Percentiles rank a stretch among this genome's conserved stretches.
Evolutionary conservation across 1,139 yeast species (phyloP).

Genomic region (Komagataea norvegica): DNA sequence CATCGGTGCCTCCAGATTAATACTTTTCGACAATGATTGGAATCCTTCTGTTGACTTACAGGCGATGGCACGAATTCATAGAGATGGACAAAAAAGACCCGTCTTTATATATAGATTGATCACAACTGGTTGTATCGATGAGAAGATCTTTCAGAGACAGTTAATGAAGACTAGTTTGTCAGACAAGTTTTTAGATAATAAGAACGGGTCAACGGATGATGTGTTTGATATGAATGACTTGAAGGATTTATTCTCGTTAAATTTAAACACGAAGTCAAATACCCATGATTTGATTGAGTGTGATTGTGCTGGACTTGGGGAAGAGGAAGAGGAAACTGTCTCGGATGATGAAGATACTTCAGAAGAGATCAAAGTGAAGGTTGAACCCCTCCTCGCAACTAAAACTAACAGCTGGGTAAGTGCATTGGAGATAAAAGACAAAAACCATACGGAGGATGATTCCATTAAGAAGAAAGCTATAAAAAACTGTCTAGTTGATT

Average conservation of each 20-base stretch:
- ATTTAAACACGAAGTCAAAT: slow-evolving; percentile 50
- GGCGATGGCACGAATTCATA: slow-evolving; percentile 92
- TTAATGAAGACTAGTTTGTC: slow-evolving; percentile 78
- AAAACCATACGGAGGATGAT: slow-evolving; percentile 32
- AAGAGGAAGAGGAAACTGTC: slow-evolving; percentile 25
- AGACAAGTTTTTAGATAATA: slow-evolving; percentile 65
- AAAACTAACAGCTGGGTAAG: slow-evolving; percentile 42
- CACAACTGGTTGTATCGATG: slow-evolving; percentile 89
- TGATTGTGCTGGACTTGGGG: slow-evolving; percentile 53
- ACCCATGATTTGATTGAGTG: slow-evolving; percentile 88
- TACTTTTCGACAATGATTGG: slow-evolving; percentile 89
- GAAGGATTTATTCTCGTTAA: slow-evolving; percentile 66
- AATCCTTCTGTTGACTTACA: slow-evolving; percentile 91
- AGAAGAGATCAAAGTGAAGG: slow-evolving; percentile 28
- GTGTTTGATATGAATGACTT: slow-evolving; percentile 62
- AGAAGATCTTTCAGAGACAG: slow-evolving; percentile 92
- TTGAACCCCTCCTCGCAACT: slow-evolving; percentile 18
- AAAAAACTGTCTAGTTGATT: slow-evolving; percentile 54
- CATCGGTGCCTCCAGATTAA: slow-evolving; percentile 82
- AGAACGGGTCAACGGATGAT: slow-evolving; percentile 40
- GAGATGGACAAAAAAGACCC: slow-evolving; percentile 84
- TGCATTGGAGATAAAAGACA: slow-evolving; percentile 46
- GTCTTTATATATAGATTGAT: slow-evolving; percentile 80
- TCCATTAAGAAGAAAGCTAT: slow-evolving; percentile 36
- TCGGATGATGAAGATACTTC: slow-evolving; percentile 16